Percentiles rank a stretch among this genome's conserved stretches.
phyloP scores from a whole-genome alignment of 495 filamentous ascomycete genomes.

The Neurospora cerealis region DNA sequence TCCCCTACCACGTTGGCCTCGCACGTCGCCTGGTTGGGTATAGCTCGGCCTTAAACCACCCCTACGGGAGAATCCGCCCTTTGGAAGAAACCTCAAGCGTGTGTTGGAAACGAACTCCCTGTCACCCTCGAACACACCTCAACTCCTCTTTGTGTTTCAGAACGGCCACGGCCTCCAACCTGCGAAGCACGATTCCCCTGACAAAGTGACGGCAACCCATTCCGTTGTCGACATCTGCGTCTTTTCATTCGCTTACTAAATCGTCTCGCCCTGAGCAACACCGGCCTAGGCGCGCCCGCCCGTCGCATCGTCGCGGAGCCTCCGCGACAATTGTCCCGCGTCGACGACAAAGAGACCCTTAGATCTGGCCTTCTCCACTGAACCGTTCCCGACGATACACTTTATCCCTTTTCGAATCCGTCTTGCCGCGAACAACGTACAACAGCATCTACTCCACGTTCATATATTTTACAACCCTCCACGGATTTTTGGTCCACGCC shows the following conservation, averaged over 20 bases:
- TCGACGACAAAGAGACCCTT: not conserved
- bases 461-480: not conserved
- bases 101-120: constrained; percentile 17
- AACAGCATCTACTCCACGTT: not conserved
- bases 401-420: constrained; percentile 11
- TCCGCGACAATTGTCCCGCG: not conserved
- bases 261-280: not conserved
- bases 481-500: not conserved
- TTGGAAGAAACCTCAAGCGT: not conserved
- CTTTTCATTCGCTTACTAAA: not conserved
- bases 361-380: not conserved
- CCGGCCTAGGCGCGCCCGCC: not conserved
- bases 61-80: not conserved
- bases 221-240: constrained; percentile 11
- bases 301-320: not conserved
- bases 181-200: constrained; percentile 17
- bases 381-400: not conserved
- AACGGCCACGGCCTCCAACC: constrained; percentile 24
- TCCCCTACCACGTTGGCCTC: not conserved
- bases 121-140: constrained; percentile 25
- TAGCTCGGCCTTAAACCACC: not conserved
- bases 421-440: not conserved
- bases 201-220: constrained; percentile 4
- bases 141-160: constrained; percentile 38
- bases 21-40: not conserved